These are phyloP conservation scores for Macrolepiota albuminosa DNA, from an alignment of 768 basidiomycete genomes.

Conservation along the genomic window DNA sequence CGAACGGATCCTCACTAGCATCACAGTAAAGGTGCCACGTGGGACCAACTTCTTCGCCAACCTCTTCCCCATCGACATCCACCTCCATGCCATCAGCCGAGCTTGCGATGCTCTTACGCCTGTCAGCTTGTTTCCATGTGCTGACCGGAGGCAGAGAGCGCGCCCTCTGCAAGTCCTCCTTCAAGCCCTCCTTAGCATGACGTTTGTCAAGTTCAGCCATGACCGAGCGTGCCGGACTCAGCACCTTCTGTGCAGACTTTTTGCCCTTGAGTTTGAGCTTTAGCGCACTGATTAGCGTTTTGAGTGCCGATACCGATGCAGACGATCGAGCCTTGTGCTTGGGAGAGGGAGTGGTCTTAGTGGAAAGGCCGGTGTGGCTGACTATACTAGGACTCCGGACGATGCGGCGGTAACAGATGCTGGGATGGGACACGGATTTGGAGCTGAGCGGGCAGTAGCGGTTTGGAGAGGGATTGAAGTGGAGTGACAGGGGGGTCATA, in stretches of 20 bases:
- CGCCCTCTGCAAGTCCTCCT: neutral
- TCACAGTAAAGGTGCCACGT: neutral
- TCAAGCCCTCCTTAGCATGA: neutral
- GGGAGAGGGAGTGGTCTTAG: slow-evolving; percentile 2
- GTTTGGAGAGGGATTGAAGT: neutral
- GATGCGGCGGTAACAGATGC: neutral
- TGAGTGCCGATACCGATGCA: slow-evolving; percentile 3
- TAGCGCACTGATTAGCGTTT: slow-evolving; percentile 1
- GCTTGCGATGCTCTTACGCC: neutral
- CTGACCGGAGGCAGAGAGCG: slow-evolving; percentile 4
- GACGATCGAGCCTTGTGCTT: slow-evolving; percentile 9
- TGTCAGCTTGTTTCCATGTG: neutral
- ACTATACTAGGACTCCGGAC: neutral
- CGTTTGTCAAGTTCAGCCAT: neutral
- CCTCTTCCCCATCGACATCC: neutral
- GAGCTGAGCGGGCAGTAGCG: neutral
- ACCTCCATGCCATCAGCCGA: slow-evolving; percentile 1
- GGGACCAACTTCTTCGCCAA: neutral
- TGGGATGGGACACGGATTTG: neutral
- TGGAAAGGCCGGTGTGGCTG: slow-evolving; percentile 2
- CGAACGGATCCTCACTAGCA: slow-evolving; percentile 7
- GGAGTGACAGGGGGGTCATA: neutral
- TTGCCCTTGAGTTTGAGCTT: neutral
- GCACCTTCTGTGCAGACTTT: neutral
- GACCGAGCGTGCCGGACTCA: neutral